Base-by-base conservation (phyloP, 1,284 basidiomycete species). In the Trametes pubescens region DNA sequence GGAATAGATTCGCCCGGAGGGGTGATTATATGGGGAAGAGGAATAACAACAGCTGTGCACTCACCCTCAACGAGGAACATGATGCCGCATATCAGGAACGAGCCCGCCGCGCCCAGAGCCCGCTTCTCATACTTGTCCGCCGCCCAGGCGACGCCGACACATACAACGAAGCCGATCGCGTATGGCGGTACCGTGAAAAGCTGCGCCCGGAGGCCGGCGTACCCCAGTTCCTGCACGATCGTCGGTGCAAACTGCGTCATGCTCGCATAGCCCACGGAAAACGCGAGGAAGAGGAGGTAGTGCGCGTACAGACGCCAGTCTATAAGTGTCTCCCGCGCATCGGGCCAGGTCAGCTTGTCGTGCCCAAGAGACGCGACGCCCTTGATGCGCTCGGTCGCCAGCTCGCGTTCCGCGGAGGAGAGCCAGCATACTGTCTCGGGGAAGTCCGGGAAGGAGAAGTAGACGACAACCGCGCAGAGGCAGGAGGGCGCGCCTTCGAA, bases 131-230 rank as follows among this genome's bases (percentile, higher is more conserved):
- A 68, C 37, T 63, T 52, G 59, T 71, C 70, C 38, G 70, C 51
- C 22, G 64, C 58, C 60, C 68, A 66, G n/a, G 70, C 65, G 46
- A 70, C 54, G 58, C 66, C 43, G 18, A 77, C 65, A 4, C 76
- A 77, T 6, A 77, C 70, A 32, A 76, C 69, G 62, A 77, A 79
- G 6, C 76, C 78, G 40, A 76, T 72, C 14, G 78, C 79, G 53
- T 82, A 86, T 16, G 84, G 83, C 24, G 85, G 86, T 2, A 87
- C 85, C 2, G 84, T 84, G 76, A 83, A 82, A 7, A 88, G 78
- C 70, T 88, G 85, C 0, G 84, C 83, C 29, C 73, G 66, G 18
- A 84, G 79, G 46, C 77, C 75, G 26, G 74, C 75, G 70, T 82
- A 84, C 0, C 84, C 85, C n/a, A 86, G 73, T 8, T 74, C 78